Percentiles rank a stretch among this genome's conserved stretches.
Evolutionary conservation across 305 asterid species (phyloP).

Genomic region (Fraxinus xanthoxyloides): DNA sequence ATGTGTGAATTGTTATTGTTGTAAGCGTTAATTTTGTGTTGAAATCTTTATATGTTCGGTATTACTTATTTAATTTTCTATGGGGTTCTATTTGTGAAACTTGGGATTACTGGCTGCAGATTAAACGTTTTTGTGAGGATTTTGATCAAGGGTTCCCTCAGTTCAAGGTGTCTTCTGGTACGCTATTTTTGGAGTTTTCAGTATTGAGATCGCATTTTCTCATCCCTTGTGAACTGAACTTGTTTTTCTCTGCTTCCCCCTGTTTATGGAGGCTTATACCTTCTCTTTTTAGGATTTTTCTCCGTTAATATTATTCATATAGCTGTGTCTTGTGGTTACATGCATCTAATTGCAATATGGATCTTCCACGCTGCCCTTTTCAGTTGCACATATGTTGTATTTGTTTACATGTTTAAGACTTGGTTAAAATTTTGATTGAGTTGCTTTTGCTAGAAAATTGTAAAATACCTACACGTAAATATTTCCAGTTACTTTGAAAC

Average conservation of each 20-base stretch:
- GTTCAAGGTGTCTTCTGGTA: slow-evolving; percentile 89
- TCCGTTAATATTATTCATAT: not conserved
- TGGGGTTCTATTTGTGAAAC: not conserved
- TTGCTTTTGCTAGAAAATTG: not conserved
- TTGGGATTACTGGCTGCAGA: slow-evolving; percentile 40
- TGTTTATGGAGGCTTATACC: slow-evolving; percentile 11
- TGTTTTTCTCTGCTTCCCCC: slow-evolving; percentile 14
- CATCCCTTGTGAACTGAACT: not conserved
- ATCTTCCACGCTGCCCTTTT: not conserved
- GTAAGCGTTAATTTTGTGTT: not conserved
- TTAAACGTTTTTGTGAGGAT: slow-evolving; percentile 64
- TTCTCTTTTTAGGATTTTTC: slow-evolving; percentile 1
- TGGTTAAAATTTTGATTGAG: not conserved
- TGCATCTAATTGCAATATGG: slow-evolving; percentile 4
- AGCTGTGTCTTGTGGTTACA: not conserved
- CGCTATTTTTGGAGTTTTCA: slow-evolving; percentile 37
- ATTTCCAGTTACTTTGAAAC: not conserved
- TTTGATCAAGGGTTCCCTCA: slow-evolving; percentile 60
- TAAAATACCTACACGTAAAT: slow-evolving; percentile 1
- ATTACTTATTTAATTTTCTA: not conserved
- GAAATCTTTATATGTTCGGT: not conserved
- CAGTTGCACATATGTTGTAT: not conserved
- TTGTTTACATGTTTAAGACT: not conserved
- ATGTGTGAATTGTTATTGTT: not conserved
- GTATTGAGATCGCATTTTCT: slow-evolving; percentile 13